Evolutionary conservation across 805 yeast genomes (phyloP), one percentile per base, ranked within the genome.

Genomic region (Barnettozyma wickerhamii): DNA sequence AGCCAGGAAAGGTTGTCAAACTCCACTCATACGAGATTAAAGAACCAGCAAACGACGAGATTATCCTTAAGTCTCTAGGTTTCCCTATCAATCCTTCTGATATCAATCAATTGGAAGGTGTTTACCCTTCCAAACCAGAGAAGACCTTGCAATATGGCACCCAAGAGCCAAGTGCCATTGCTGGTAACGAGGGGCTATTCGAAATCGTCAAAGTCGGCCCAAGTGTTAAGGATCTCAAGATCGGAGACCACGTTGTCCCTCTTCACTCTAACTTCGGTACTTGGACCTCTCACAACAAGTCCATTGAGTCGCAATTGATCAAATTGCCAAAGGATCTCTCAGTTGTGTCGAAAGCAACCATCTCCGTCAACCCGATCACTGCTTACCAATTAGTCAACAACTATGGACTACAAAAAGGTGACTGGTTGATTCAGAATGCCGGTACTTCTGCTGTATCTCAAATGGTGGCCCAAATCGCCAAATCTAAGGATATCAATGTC

Each of bases 401-500:
- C 62, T 84, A 77, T 60, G 58, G 65, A 5, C 40, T 52, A 20
- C 38, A 56, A 14, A 59, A 68, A 59, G 68, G 67, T 30, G 90
- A 90, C 60, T 93, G 96, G 95, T 77, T 93, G 48, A 80, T 93
- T 47, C 98, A 93, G 65, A 93, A 91, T 55, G 99, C 96, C 24
- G 98, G 96, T 27, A 93, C 88, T 50, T 87, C 96, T 7, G 95
- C 93, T 21, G 99, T 93, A 10, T 96, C 96, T 6, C 79, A 88
- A 51, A 81, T 84, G 52, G 98, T 95, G 7, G 74, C 88, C 36
- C 99, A 93, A 63, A 76, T 93, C 40, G 96, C 86, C 23, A 77
- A 77, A 49, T 68, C 79, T 21, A 71, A 83, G 60, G 96, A 95
- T 1, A 63, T 81, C 58, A 87, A 88, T 53, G 87, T 95, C 10